Evolutionary conservation across 345 rosid species (phyloP).

Genomic region (Xanthoceras sorbifolium): DNA sequence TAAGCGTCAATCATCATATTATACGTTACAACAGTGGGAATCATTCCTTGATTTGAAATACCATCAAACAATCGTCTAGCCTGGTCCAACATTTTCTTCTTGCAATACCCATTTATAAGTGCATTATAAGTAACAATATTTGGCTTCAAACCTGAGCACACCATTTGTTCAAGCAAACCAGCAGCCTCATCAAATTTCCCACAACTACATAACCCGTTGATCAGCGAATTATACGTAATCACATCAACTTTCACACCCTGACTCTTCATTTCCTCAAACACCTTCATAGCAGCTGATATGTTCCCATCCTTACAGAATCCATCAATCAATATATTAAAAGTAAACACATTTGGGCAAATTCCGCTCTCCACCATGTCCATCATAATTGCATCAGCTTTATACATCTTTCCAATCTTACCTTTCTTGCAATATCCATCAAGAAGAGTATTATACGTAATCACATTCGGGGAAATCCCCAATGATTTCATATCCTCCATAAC

Average conservation of each 20-base stretch:
- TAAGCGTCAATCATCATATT: slow-evolving; percentile 71
- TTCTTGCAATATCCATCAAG: slow-evolving; percentile 72
- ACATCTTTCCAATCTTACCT: slow-evolving; percentile 69
- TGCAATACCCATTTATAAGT: slow-evolving; percentile 71
- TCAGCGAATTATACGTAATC: slow-evolving; percentile 66
- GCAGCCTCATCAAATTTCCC: slow-evolving; percentile 61
- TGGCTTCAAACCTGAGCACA: slow-evolving; percentile 48
- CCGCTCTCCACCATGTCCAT: slow-evolving; percentile 64
- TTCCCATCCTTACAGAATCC: slow-evolving; percentile 82
- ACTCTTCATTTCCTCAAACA: slow-evolving; percentile 68
- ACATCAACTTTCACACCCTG: slow-evolving; percentile 56
- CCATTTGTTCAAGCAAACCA: slow-evolving; percentile 56
- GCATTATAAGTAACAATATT: slow-evolving; percentile 61
- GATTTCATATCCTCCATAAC: slow-evolving; percentile 71
- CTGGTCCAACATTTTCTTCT: slow-evolving; percentile 58
- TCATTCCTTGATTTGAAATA: slow-evolving; percentile 42
- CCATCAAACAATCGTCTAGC: slow-evolving; percentile 52
- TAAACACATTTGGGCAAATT: slow-evolving; percentile 50
- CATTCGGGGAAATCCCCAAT: slow-evolving; percentile 52
- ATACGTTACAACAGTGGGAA: slow-evolving; percentile 51
- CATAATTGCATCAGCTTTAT: slow-evolving; percentile 67
- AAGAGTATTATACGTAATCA: slow-evolving; percentile 65
- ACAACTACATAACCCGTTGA: slow-evolving; percentile 53
- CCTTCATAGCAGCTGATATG: slow-evolving; percentile 48
- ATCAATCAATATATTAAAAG: slow-evolving; percentile 76